Base-by-base conservation (phyloP, 2,329 filamentous ascomycete species). In the Ceratocystis papillata region DNA sequence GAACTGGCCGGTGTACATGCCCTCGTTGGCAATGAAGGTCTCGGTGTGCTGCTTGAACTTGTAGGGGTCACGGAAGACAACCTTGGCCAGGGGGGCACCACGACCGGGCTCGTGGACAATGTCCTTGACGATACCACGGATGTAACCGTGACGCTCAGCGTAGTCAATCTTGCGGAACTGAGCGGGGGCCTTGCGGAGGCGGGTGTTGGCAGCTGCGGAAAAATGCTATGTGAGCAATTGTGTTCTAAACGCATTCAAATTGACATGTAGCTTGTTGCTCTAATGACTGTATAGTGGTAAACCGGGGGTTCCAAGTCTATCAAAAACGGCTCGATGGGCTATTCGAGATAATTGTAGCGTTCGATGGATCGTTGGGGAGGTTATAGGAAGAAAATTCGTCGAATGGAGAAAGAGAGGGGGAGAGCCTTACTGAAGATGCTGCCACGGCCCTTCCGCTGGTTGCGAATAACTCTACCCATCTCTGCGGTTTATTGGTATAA, bases 1-100 rank as follows among this genome's bases (percentile, higher is more conserved):
- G 86, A 99, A 99, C 82, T 99, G 94, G 79, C 94, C 94, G 73
- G 94, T 96, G 90, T 97, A 99, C 92, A 97, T 96, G 83, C 94
- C 94, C 85, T 97, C 94, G 83, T 97, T 99, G 81, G 94, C 94
- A 78, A 99, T 99, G 88, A 99, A 96, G 74, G 94, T 99, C 88
- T 99, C 92, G 79, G 88, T 93, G 79, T 91, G 83, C 78, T 92
- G 87, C 87, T 96, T 96, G 89, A 90, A 97, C 80, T 87, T 86
- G 88, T 99, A 99, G 75, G 94, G 91, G 81, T 96, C 89, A 75
- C 94, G 92, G 90, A 99, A 99, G 75, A 86, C 82, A 76, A 99
- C 92, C 81, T 90, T 90, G 78, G 94, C 94, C 77, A 99, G 90
- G 75, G 94, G 94, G 80, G 95, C 91, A 83, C 94, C 94, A 82